These are phyloP conservation scores for Crithidia acanthocephali DNA, from an alignment of 208 protist species.

Conservation along the genomic window DNA sequence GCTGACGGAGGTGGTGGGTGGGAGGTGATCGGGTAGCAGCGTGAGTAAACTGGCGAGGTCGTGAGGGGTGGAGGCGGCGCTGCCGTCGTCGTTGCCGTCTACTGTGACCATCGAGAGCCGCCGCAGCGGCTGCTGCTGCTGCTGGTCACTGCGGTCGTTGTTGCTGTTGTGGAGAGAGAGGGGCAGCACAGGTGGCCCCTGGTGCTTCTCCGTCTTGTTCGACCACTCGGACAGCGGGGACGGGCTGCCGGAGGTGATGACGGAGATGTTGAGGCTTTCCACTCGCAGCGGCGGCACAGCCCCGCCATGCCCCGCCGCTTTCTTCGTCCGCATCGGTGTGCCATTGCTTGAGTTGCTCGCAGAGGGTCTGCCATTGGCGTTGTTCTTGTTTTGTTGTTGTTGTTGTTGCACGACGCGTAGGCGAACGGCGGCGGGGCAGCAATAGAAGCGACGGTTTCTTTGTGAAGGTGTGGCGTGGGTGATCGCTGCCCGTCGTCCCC, in stretches of 20 bases:
- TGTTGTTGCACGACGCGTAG: background rate
- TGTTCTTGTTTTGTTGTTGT: background rate
- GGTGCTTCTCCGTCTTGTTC: conserved; percentile 19
- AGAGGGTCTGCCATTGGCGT: background rate
- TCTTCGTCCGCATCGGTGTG: background rate
- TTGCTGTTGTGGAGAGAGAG: background rate
- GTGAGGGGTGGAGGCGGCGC: background rate
- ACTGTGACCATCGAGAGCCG: background rate
- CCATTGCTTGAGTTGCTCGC: background rate
- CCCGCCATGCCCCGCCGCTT: background rate
- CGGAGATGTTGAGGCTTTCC: conserved; percentile 16
- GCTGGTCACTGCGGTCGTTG: background rate
- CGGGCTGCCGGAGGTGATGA: conserved; percentile 14
- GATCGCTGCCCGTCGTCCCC: background rate
- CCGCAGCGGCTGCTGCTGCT: background rate
- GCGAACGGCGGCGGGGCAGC: background rate
- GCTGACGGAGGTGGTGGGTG: background rate
- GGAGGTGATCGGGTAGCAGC: background rate
- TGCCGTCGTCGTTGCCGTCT: background rate
- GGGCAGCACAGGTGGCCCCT: background rate
- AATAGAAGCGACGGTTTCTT: background rate
- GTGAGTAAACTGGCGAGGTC: background rate
- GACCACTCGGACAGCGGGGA: conserved; percentile 21
- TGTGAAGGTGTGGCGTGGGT: background rate
- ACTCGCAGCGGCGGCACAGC: background rate